Base-by-base conservation (phyloP, 2,329 filamentous ascomycete genomes). In the Leptographium lundbergii region DNA sequence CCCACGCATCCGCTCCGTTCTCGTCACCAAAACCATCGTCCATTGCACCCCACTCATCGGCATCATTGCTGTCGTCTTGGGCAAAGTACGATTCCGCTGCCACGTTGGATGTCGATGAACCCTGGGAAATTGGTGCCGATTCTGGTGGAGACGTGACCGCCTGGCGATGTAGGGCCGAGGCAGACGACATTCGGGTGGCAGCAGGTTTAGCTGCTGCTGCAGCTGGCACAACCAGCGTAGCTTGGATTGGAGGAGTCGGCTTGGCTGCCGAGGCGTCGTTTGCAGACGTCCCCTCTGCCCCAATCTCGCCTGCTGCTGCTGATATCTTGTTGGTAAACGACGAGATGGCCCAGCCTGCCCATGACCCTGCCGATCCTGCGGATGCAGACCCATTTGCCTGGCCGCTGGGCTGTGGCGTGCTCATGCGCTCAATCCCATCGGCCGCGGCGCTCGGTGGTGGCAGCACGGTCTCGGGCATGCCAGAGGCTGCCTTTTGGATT, bases 261-360 rank as follows among this genome's bases (percentile, higher is more conserved):
- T 51, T 56, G n/a, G 56, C 27, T 6, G 54, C 32, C 4, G 75
- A 67, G 2, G 72, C 69, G 42, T 74, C 74, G 61, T 78, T 78
- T 57, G 76, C 72, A 22, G 78, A 69, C 1, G 56, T 25, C 2
- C 42, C 48, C 6, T 42, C 59, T 1, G 83, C 74, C 68, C 92
- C 80, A 63, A 99, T 99, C 60, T 96, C 88, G 22, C 94, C 94
- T 10, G 87, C 87, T 0, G 90, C 91, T 0, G 88, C 74, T 1
- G 89, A 86, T 14, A 97, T 71, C 67, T 96, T 96, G 72, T 97
- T 97, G 2, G 94, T 97, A 69, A 99, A 99, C 1, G 91, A 96
- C 0, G 94, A 97, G 58, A 99, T 96, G 1, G 94, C 94, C 94
- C 94, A 99, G 14, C 94, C 94, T 1, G 94, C 84, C 94, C 94